These are phyloP conservation scores for Lentinula sp. DNA, from an alignment of 768 basidiomycete genomes.

Conservation along the genomic window DNA sequence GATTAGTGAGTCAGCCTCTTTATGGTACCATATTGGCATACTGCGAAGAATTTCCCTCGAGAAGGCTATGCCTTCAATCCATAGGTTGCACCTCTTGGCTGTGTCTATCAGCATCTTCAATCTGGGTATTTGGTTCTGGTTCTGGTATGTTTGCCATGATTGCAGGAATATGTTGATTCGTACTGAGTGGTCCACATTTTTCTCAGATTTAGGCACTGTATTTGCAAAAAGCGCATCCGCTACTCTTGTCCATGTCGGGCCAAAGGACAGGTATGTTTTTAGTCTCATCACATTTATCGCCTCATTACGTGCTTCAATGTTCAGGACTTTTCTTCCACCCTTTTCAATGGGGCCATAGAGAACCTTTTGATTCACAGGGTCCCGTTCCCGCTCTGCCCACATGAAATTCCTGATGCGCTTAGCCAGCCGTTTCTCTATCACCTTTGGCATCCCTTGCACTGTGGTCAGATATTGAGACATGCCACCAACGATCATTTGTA, in stretches of 20 bases:
- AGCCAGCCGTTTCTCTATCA: slow-evolving; percentile 6
- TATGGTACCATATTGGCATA: slow-evolving; percentile 28
- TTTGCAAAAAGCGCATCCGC: neutral
- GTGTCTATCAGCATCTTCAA: slow-evolving; percentile 9
- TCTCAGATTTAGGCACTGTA: neutral
- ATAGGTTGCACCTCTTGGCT: slow-evolving; percentile 11
- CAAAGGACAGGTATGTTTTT: slow-evolving; percentile 8
- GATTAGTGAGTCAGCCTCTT: slow-evolving; percentile 5
- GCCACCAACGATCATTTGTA: slow-evolving; percentile 12
- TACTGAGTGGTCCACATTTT: neutral
- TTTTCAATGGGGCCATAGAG: neutral
- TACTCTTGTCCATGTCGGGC: neutral
- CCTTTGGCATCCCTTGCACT: slow-evolving; percentile 23
- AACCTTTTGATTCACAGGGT: neutral
- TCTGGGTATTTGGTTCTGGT: slow-evolving; percentile 9
- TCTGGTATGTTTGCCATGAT: slow-evolving; percentile 14
- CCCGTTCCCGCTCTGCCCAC: slow-evolving; percentile 6
- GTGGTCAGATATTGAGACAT: slow-evolving; percentile 23
- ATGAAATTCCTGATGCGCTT: slow-evolving; percentile 14
- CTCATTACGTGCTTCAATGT: slow-evolving; percentile 5
- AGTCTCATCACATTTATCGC: slow-evolving; percentile 6
- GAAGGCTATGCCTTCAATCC: slow-evolving; percentile 10
- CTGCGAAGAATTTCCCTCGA: neutral
- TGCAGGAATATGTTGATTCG: slow-evolving; percentile 19
- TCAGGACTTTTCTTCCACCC: slow-evolving; percentile 1